These are phyloP conservation scores for Coemansia sp. DNA, from an alignment of 192 early-diverging fungal species.

Conservation along the genomic window DNA sequence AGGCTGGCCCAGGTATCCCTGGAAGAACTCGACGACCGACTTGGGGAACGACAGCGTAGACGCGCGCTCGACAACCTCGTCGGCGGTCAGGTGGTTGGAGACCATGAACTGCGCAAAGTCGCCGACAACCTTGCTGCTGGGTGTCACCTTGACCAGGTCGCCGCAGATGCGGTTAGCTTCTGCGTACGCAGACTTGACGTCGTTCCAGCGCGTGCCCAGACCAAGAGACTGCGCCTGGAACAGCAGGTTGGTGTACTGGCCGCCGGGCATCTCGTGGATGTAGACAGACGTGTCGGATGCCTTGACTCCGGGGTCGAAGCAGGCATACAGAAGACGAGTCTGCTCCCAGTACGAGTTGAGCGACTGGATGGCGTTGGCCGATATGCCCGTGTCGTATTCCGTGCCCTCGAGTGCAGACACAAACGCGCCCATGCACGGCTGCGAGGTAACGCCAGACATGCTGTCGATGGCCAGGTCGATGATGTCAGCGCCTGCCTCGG, in stretches of 20 bases:
- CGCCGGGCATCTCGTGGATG: conserved; percentile 95
- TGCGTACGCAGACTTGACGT: conserved; percentile 88
- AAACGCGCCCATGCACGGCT: conserved; percentile 96
- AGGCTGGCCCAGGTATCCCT: conserved; percentile 92
- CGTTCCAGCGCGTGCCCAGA: conserved; percentile 89
- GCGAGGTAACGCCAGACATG: conserved; percentile 95
- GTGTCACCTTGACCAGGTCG: conserved; percentile 97
- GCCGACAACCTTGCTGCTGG: conserved; percentile 96
- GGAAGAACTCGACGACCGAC: conserved; percentile 95
- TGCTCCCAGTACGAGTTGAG: conserved; percentile 98
- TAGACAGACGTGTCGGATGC: conserved; percentile 90
- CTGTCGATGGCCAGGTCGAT: conserved; percentile 90
- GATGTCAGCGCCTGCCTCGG: conserved; percentile 90
- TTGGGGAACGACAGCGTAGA: conserved; percentile 87
- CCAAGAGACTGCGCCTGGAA: conserved; percentile 96
- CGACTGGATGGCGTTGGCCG: conserved; percentile 72
- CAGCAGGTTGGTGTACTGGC: conserved; percentile 98
- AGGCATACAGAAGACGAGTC: conserved; percentile 89
- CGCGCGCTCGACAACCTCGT: conserved; percentile 77
- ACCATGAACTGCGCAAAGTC: conserved; percentile 99
- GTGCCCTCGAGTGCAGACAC: conserved; percentile 81
- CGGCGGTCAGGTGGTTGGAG: conserved; percentile 72
- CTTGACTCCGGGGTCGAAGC: conserved; percentile 92
- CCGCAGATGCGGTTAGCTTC: conserved; percentile 91
- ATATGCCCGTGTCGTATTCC: conserved; percentile 81